These are phyloP conservation scores for Tetrapyrgos nigripes DNA, from an alignment of 1,284 basidiomycete species.

Conservation along the genomic window DNA sequence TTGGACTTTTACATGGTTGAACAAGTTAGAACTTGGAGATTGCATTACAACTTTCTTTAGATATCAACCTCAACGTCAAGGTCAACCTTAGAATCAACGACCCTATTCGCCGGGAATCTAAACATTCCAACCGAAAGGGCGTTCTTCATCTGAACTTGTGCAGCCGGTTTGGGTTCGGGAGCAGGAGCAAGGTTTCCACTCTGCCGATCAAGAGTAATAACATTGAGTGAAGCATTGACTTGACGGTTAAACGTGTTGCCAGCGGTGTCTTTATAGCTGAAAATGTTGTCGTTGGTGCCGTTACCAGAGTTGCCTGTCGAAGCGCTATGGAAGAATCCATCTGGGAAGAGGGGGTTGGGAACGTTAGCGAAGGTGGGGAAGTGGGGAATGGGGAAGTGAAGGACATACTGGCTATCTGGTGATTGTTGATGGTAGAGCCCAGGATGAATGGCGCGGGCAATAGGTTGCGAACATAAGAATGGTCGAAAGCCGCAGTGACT, in stretches of 20 bases:
- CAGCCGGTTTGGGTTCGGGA: background rate
- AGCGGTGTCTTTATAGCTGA: constrained; percentile 61
- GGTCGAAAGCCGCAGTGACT: constrained; percentile 67
- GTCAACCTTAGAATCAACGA: too few species aligned
- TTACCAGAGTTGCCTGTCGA: constrained; percentile 63
- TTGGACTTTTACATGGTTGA: too few species aligned
- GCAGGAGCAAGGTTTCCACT: constrained; percentile 52
- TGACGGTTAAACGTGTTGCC: constrained; percentile 69
- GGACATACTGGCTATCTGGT: constrained; percentile 61
- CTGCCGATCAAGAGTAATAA: constrained; percentile 65
- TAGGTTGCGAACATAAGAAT: constrained; percentile 67
- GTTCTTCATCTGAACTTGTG: too few species aligned
- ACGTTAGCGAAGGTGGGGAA: background rate
- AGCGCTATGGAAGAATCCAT: constrained; percentile 57
- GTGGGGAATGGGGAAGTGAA: background rate
- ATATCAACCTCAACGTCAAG: too few species aligned
- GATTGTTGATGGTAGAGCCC: constrained; percentile 61
- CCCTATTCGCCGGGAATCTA: too few species aligned
- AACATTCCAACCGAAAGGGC: too few species aligned
- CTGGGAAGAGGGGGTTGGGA: constrained; percentile 37
- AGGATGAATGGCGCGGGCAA: constrained; percentile 64
- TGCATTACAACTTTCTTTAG: too few species aligned
- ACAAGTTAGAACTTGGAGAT: too few species aligned
- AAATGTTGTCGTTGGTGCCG: constrained; percentile 72
- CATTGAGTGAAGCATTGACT: constrained; percentile 65